Evolutionary conservation across 1,284 basidiomycete genomes (phyloP).

Genomic region (Rhodotorula sp.): DNA sequence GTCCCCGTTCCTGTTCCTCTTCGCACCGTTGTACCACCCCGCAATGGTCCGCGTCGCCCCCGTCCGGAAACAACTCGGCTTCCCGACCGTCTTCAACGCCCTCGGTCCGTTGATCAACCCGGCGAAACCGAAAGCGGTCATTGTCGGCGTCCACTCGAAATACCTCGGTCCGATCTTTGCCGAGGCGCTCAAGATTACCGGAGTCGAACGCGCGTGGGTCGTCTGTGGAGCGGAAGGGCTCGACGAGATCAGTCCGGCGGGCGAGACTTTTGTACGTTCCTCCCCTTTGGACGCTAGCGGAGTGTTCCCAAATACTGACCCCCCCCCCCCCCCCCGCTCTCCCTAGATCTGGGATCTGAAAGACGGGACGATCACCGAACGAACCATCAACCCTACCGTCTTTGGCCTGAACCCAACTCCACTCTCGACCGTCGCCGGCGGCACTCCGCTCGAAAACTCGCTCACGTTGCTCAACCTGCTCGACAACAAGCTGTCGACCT

Average conservation of each 20-base stretch:
- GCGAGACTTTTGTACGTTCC: conserved; percentile 68
- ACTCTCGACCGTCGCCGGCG: conserved; percentile 67
- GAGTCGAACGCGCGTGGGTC: conserved; percentile 79
- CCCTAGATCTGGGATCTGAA: conserved; percentile 53
- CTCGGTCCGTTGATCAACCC: conserved; percentile 95
- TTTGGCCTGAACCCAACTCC: conserved; percentile 74
- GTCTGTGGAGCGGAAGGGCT: conserved; percentile 90
- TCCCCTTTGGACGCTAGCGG: conserved; percentile 48
- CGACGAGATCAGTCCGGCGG: conserved; percentile 92
- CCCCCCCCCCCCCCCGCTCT: background rate
- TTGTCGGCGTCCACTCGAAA: conserved; percentile 82
- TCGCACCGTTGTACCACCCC: conserved; percentile 91
- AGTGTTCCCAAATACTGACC: too few species aligned
- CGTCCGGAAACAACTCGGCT: conserved; percentile 79
- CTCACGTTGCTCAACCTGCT: conserved; percentile 62
- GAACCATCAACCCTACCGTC: conserved; percentile 53
- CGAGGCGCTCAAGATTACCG: conserved; percentile 59
- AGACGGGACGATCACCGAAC: conserved; percentile 50
- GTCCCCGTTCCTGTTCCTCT: conserved; percentile 85
- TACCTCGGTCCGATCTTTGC: conserved; percentile 85
- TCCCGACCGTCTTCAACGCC: conserved; percentile 96
- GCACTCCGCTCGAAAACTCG: conserved; percentile 71
- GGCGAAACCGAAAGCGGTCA: conserved; percentile 75
- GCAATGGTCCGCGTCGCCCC: conserved; percentile 79
- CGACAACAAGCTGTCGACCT: conserved; percentile 49